Percentiles rank a stretch among this genome's conserved stretches.
phyloP scores from a whole-genome alignment of 257 asterid species.

The Solanum neorickii region DNA sequence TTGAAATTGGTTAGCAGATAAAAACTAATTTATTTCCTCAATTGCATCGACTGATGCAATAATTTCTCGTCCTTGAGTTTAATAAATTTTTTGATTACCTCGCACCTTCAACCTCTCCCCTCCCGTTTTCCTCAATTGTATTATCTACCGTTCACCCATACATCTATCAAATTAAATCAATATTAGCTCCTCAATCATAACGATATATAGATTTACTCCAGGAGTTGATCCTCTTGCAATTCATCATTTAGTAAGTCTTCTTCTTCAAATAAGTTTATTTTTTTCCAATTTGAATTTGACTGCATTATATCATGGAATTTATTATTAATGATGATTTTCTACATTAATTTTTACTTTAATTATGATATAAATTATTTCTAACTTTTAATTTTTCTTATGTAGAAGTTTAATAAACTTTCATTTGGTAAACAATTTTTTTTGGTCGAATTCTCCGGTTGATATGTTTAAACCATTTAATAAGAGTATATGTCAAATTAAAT shows the following conservation, averaged over 20 bases:
- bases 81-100: neutral
- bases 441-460: neutral
- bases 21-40: neutral
- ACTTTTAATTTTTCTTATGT: neutral
- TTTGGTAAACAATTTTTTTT: neutral
- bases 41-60: neutral
- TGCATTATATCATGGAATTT: neutral
- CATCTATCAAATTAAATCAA: neutral
- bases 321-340: too few species aligned
- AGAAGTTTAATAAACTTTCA: neutral
- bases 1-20: too few species aligned
- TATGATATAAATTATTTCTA: too few species aligned
- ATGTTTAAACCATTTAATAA: neutral
- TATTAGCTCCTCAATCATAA: neutral
- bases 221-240: neutral
- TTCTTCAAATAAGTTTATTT: too few species aligned
- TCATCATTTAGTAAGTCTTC: neutral
- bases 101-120: neutral
- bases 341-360: too few species aligned
- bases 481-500: neutral
- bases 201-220: neutral
- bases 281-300: neutral
- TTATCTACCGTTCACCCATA: neutral
- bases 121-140: neutral
- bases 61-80: neutral